These are phyloP conservation scores for Sarcocystis neurona DNA, from an alignment of 169 alveolate species.

Conservation along the genomic window DNA sequence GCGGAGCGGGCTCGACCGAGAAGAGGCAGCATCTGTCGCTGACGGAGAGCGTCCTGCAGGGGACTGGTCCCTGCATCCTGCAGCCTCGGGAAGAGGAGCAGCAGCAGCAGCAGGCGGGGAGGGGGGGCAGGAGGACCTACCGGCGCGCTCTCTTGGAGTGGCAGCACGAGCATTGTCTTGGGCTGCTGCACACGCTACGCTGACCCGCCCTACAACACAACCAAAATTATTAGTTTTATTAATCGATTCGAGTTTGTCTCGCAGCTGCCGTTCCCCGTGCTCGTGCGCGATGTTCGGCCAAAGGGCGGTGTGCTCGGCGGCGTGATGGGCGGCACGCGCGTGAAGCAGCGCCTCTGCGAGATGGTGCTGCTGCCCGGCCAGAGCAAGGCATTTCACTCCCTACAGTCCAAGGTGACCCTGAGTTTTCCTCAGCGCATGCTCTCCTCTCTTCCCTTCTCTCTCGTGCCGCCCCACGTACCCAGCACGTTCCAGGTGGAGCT, in stretches of 20 bases:
- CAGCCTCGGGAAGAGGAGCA: no score
- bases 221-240: slow-evolving; percentile 79
- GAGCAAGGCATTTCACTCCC: slow-evolving; percentile 60
- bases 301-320: slow-evolving; percentile 42
- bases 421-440: slow-evolving; percentile 13
- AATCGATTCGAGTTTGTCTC: slow-evolving; percentile 78
- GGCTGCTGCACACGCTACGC: slow-evolving; percentile 82
- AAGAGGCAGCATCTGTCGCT: neutral
- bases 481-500: slow-evolving; percentile 75
- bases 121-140: neutral
- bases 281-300: slow-evolving; percentile 63
- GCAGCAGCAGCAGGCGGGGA: slow-evolving; percentile 14
- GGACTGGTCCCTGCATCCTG: no score
- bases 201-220: slow-evolving; percentile 76
- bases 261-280: slow-evolving; percentile 76
- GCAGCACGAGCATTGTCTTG: slow-evolving; percentile 55
- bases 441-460: slow-evolving; percentile 70
- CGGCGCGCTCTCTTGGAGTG: no score
- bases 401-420: slow-evolving; percentile 49
- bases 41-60: neutral
- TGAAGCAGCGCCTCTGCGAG: slow-evolving; percentile 46
- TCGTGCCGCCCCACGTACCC: slow-evolving; percentile 77
- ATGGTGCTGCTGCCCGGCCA: slow-evolving; percentile 43
- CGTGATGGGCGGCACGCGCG: slow-evolving; percentile 43
- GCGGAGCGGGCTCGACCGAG: neutral